These are phyloP conservation scores for Leucogyrophana mollusca DNA, from an alignment of 768 basidiomycete genomes.

Conservation along the genomic window DNA sequence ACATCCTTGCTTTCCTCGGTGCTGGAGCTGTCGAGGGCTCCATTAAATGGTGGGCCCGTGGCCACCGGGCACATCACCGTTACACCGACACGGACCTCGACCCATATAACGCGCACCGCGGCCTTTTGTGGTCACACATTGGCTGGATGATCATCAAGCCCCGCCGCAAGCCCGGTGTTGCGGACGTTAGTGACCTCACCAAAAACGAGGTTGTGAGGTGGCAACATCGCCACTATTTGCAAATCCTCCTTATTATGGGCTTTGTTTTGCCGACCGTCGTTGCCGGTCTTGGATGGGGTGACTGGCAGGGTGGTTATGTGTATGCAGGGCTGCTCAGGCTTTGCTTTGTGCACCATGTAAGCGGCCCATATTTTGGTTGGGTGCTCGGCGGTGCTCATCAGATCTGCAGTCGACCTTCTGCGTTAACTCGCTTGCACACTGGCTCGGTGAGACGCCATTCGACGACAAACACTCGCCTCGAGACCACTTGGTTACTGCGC, in stretches of 20 bases:
- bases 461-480: constrained; percentile 94
- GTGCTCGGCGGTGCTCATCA: neutral
- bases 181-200: constrained; percentile 84
- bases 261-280: constrained; percentile 74
- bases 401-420: constrained; percentile 84
- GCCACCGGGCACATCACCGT: constrained; percentile 95
- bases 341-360: constrained; percentile 84
- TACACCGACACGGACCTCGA: constrained; percentile 98
- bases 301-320: constrained; percentile 82
- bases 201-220: constrained; percentile 79
- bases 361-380: constrained; percentile 24
- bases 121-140: constrained; percentile 83
- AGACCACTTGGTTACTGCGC: constrained; percentile 85
- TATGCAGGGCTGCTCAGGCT: constrained; percentile 81
- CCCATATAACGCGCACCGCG: constrained; percentile 91
- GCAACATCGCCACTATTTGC: constrained; percentile 83
- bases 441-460: constrained; percentile 90
- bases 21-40: constrained; percentile 95
- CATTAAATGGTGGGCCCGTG: constrained; percentile 98
- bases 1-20: constrained; percentile 78
- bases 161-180: constrained; percentile 83
- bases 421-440: constrained; percentile 95
- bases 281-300: constrained; percentile 81
- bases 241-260: constrained; percentile 67
- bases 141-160: constrained; percentile 96